These are phyloP conservation scores for Circinella minor DNA, from an alignment of 371 early-diverging fungal genomes.

Conservation along the genomic window DNA sequence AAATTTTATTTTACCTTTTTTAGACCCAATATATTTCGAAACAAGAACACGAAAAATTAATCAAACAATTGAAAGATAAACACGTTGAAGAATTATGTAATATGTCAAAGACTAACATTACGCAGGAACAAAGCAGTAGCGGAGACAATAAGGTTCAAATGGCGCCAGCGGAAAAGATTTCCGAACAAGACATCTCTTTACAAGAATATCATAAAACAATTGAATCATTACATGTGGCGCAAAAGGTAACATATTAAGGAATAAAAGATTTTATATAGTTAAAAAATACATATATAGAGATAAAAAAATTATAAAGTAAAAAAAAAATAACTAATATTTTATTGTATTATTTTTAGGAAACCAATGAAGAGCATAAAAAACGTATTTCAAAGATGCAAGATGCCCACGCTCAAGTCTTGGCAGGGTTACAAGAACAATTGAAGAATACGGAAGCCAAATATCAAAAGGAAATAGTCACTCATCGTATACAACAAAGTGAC, in stretches of 20 bases:
- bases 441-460: slow-evolving; percentile 1
- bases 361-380: slow-evolving; percentile 10
- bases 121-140: too few species aligned
- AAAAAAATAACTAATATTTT: neutral
- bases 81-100: slow-evolving; percentile 1
- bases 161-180: neutral
- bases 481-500: neutral
- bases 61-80: neutral
- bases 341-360: neutral
- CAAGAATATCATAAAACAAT: slow-evolving; percentile 14
- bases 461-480: neutral
- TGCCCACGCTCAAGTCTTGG: slow-evolving; percentile 12
- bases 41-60: slow-evolving; percentile 4
- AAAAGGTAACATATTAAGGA: neutral
- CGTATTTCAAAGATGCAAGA: slow-evolving; percentile 5
- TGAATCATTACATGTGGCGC: slow-evolving; percentile 2
- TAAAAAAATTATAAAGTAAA: neutral
- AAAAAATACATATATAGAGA: neutral
- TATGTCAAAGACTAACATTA: neutral
- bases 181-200: neutral
- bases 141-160: neutral
- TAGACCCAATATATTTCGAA: neutral
- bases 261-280: neutral
- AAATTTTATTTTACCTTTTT: neutral
- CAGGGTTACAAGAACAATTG: slow-evolving; percentile 13